phyloP scores from a whole-genome alignment of 129 eudicot genomes.

The Lactuca saligna region DNA sequence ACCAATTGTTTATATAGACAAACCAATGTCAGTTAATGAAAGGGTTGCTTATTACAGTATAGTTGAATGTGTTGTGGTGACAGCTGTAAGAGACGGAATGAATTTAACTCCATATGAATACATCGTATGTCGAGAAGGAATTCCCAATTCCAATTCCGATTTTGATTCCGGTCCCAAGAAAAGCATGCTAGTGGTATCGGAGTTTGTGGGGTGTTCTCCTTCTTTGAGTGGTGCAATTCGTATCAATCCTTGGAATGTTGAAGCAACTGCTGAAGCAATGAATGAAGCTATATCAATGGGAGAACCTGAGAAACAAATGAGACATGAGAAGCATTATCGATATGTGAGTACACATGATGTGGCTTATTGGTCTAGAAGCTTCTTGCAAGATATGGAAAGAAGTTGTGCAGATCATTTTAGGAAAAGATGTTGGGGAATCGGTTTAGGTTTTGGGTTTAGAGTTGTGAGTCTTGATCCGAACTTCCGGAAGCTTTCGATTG shows the following conservation, averaged over 20 bases:
- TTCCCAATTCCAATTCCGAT: constrained; percentile 12
- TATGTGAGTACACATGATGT: constrained; percentile 46
- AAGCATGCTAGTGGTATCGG: constrained; percentile 53
- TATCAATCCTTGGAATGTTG: constrained; percentile 51
- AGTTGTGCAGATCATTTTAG: constrained; percentile 39
- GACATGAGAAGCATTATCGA: constrained; percentile 46
- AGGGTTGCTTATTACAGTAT: constrained; percentile 39
- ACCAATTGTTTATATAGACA: constrained; percentile 39
- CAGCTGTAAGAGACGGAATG: constrained; percentile 58
- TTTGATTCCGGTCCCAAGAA: constrained; percentile 17
- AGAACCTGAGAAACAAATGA: constrained; percentile 34
- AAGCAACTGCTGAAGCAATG: constrained; percentile 42
- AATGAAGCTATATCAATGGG: constrained; percentile 31
- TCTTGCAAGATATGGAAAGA: constrained; percentile 45
- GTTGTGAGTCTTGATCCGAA: constrained; percentile 40
- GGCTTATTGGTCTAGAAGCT: constrained; percentile 42
- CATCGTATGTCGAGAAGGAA: constrained; percentile 35
- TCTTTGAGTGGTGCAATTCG: constrained; percentile 49
- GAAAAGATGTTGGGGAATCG: constrained; percentile 37
- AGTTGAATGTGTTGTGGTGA: constrained; percentile 22
- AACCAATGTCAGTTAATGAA: constrained; percentile 35
- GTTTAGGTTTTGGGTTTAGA: constrained; percentile 32
- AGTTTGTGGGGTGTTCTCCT: constrained; percentile 50
- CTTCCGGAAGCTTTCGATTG: constrained; percentile 31
- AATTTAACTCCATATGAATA: constrained; percentile 55